A percentile compares a stretch with the other conserved stretches of the same genome.
Conservation (phyloP, 257 asterid species). For the Solanum appendiculatum region DNA sequence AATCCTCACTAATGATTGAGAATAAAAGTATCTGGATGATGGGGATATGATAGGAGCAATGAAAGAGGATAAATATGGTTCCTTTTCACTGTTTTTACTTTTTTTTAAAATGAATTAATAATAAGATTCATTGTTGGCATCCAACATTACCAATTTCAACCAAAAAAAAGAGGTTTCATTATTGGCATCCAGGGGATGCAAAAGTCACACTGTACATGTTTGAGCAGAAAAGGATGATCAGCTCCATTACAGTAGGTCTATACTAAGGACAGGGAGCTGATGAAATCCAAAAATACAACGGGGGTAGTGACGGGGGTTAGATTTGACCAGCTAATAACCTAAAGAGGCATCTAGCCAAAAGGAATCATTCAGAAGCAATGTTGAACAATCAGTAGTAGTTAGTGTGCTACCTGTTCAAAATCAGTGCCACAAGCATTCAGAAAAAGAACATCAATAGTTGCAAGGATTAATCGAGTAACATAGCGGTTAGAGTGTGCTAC, state of each 20-base stretch:
- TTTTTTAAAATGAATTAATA: not conserved
- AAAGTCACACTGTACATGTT: not conserved
- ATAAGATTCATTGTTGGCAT: not conserved
- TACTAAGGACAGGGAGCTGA: not conserved
- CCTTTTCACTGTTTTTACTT: not conserved
- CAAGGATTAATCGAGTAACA: not conserved
- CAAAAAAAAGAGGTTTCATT: not conserved
- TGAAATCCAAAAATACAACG: not conserved
- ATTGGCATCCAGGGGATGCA: not conserved
- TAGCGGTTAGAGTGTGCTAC: not conserved
- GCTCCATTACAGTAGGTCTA: not conserved
- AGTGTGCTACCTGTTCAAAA: not conserved
- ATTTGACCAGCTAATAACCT: not conserved
- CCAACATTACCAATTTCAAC: not conserved
- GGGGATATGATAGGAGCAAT: not conserved
- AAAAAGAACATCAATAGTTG: not conserved
- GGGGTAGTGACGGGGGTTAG: not conserved
- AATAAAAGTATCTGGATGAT: not conserved
- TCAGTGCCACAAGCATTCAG: not conserved
- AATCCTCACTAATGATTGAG: not conserved
- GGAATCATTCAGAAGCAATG: not conserved
- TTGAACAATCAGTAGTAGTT: not conserved
- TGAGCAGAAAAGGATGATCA: not conserved
- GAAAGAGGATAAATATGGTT: not conserved
- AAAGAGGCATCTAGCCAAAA: not conserved